These are phyloP conservation scores for Linderniella brevidens DNA, from an alignment of 257 asterid genomes.

Conservation along the genomic window DNA sequence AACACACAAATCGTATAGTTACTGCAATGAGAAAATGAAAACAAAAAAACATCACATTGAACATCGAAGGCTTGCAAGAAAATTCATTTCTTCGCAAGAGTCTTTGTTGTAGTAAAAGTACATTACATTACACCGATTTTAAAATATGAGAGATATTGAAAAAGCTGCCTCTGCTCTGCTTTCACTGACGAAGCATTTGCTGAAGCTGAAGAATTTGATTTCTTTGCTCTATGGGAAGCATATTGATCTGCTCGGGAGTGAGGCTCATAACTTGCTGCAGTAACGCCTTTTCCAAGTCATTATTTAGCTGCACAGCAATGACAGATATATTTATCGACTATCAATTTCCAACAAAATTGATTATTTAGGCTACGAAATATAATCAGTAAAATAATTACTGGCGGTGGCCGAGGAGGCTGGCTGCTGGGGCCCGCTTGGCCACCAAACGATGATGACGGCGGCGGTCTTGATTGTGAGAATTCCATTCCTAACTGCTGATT, in stretches of 20 bases:
- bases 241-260: conserved; percentile 75
- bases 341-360: background rate
- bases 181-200: conserved; percentile 70
- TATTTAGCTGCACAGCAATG: conserved; percentile 49
- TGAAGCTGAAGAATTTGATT: conserved; percentile 85
- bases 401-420: conserved; percentile 43
- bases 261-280: conserved; percentile 92
- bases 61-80: no score
- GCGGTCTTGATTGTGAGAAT: conserved; percentile 48
- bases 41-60: no score
- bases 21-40: no score
- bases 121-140: no score
- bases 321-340: background rate
- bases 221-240: conserved; percentile 80
- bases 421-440: conserved; percentile 54
- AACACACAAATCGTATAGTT: no score
- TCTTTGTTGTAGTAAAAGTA: no score
- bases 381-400: conserved; percentile 36
- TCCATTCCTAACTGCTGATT: conserved; percentile 51
- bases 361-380: conserved; percentile 5
- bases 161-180: no score
- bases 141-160: no score
- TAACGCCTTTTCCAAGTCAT: conserved; percentile 76
- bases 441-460: conserved; percentile 38
- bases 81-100: no score